Evolutionary conservation across 2,329 filamentous ascomycete genomes (phyloP), one percentile per base, ranked within the genome.

Genomic region (Corinectria fuckeliana): DNA sequence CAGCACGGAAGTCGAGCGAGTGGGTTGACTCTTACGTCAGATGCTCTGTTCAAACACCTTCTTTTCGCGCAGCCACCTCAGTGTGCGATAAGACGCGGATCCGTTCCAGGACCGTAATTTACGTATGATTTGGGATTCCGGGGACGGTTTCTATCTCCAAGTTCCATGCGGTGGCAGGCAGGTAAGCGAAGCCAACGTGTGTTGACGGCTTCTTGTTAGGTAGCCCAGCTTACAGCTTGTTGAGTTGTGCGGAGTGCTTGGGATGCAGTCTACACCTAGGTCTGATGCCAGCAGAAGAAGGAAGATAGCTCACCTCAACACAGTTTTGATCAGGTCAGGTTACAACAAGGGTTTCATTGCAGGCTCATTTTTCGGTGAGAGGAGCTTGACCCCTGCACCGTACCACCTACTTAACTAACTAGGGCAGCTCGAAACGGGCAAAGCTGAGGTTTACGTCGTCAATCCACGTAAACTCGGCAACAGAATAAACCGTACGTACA

Each of bases 21-120:
- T 63, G 50, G 45, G 14, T 62, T 59, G 57, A 61, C 60, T 56
- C 44, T 60, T 61, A 67, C 52, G 55, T 60, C 64, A 60, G 62
- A 49, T 64, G 51, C 50, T 63, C 42, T 54, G 56, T 60, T 57
- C n/a, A 52, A 64, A 56, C 54, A 63, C 60, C 56, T 60, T 64
- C 59, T 62, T 64, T 53, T 42, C 16, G 30, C 36, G 30, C 30
- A 28, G 28, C 34, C 54, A 58, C 50, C 38, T 53, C 47, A 42
- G 20, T 41, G 26, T 50, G 47, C 8, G 51, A 51, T 49, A 50
- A 45, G 45, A 56, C 56, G 59, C 51, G 58, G 55, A 50, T 39
- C 47, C 54, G 50, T 53, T 45, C 44, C 50, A 36, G 50, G 51
- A 49, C 21, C 38, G 21, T 44, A 36, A 28, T 45, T 30, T 38